Base-by-base conservation (phyloP, 1,284 basidiomycete genomes). In the Ustilago trichophora region DNA sequence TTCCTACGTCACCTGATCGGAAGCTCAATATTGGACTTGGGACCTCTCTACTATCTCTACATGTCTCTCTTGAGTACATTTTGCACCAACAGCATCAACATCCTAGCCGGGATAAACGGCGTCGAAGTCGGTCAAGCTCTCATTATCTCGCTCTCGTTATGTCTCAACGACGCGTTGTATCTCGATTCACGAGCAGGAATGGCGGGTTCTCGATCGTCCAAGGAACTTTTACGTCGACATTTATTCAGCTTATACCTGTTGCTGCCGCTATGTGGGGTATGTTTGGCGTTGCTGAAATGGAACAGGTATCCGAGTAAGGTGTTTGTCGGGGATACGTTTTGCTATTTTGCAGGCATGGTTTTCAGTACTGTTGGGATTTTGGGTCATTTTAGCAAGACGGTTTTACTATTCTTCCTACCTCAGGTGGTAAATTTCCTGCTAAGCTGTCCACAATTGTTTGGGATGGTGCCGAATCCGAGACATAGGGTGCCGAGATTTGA, bases 21-120 rank as follows among this genome's bases (percentile, higher is more conserved):
- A 87, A 1, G n/a, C n/a, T n/a, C n/a, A n/a, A 84, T 96, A 3
- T 82, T 98, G n/a, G 90, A 98, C 65, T 86, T 99, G 92, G 94
- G 93, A 2, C 92, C 92, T 0, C 83, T 98, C 13, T 98, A 98
- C 83, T 98, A 98, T 82, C 67, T 95, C 41, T 99, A 98, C 84
- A 97, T 99, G 89, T 88, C 92, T 6, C 84, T 98, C 27, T 85
- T 99, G 8, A 97, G 94, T 13, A 98, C 93, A 0, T 99, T 98
- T 82, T 89, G 92, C 57, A 98, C 94, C 12, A 98, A 99, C 83
- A 91, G 91, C 82, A 97, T 98, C 86, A 99, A 99, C 82, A 98
- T 99, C 73, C 88, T 99, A 8, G 96, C 95, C 3, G 96, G 96
- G 5, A 91, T 98, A 75, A 98, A 98, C 80, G 96, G 95, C 11